Evolutionary conservation across 2,329 filamentous ascomycete species (phyloP), one percentile per base, ranked within the genome.

Genomic region (Ophiostoma tasmaniense): DNA sequence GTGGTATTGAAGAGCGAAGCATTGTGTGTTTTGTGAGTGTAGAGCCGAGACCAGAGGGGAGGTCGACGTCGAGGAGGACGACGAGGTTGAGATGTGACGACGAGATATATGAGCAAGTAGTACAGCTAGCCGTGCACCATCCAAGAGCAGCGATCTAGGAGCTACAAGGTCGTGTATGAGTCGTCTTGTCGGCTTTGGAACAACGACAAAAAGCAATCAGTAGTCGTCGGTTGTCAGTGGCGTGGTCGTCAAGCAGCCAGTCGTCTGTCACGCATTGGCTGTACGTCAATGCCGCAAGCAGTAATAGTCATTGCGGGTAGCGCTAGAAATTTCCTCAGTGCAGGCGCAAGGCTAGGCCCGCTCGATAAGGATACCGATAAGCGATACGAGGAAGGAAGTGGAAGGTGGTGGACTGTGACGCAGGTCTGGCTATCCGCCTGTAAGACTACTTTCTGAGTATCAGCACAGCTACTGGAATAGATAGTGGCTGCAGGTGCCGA

Each of bases 1-100:
- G 70, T 59, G 70, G 70, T 68, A 71, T 69, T 30, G 68, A 69
- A 11, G 66, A 67, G 33, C 70, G 70, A 39, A 71, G 45, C 71
- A 72, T 72, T 22, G 61, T 25, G 35, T 37, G 37, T 39, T 28
- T 25, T 7, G n/a, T 25, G 61, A n/a, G n/a, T n/a, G 42, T 20
- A 10, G n/a, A 13, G 7, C n/a, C n/a, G 30, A 45, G 35, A 11
- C 10, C 33, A 55, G 61, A 45, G 42, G 8, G 30, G 17, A 33
- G 30, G 30, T 33, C 8, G 14, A 17, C 10, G 52, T 30, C 20
- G 22, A 17, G 14, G 59, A 61, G 55, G 55, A 17, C 55, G 55
- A 61, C 8, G 14, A 20, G 25, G 22, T 17, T 30, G 55, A 25
- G 22, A 11, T 25, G 17, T 11, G 50, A 55, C 50, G 50, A 25